phyloP scores from a whole-genome alignment of 805 yeast genomes.

The Myxozyma mucilagina region DNA sequence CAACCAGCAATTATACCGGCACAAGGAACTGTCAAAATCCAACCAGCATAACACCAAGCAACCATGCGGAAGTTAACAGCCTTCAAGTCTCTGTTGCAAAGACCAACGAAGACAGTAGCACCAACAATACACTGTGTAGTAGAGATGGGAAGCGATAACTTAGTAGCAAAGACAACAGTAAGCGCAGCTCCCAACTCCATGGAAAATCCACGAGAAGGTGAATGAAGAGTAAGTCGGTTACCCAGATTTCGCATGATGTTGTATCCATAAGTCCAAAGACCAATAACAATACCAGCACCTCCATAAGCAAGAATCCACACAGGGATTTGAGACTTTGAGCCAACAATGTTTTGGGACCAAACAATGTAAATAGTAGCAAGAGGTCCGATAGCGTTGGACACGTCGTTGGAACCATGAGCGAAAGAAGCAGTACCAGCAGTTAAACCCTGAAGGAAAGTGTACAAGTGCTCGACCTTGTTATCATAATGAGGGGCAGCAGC shows the following conservation, averaged over 20 bases:
- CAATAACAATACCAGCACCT: slow-evolving; percentile 65
- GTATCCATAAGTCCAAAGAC: slow-evolving; percentile 72
- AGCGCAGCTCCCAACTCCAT: slow-evolving; percentile 78
- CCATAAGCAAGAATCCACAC: slow-evolving; percentile 70
- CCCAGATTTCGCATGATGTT: slow-evolving; percentile 69
- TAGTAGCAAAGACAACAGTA: slow-evolving; percentile 74
- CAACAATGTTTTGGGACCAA: slow-evolving; percentile 55
- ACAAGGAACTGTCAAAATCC: slow-evolving; percentile 71
- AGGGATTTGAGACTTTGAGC: slow-evolving; percentile 58
- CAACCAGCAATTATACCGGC: slow-evolving; percentile 74
- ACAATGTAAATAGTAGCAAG: slow-evolving; percentile 62
- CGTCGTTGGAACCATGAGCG: slow-evolving; percentile 81
- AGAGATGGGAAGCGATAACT: slow-evolving; percentile 68
- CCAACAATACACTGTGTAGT: slow-evolving; percentile 81
- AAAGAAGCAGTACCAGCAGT: slow-evolving; percentile 80
- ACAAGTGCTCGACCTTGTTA: slow-evolving; percentile 67
- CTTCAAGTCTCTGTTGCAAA: slow-evolving; percentile 62
- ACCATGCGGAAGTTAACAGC: slow-evolving; percentile 80
- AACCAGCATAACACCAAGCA: slow-evolving; percentile 66
- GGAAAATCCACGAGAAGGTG: slow-evolving; percentile 76
- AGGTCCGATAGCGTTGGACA: slow-evolving; percentile 78
- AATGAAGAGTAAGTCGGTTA: slow-evolving; percentile 70
- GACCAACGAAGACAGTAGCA: slow-evolving; percentile 72
- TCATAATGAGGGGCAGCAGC: slow-evolving; percentile 64
- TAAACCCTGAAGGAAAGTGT: slow-evolving; percentile 65